Evolutionary conservation across 1,284 basidiomycete genomes (phyloP), one percentile per base, ranked within the genome.

Genomic region (Butyriboletus appendiculatus): DNA sequence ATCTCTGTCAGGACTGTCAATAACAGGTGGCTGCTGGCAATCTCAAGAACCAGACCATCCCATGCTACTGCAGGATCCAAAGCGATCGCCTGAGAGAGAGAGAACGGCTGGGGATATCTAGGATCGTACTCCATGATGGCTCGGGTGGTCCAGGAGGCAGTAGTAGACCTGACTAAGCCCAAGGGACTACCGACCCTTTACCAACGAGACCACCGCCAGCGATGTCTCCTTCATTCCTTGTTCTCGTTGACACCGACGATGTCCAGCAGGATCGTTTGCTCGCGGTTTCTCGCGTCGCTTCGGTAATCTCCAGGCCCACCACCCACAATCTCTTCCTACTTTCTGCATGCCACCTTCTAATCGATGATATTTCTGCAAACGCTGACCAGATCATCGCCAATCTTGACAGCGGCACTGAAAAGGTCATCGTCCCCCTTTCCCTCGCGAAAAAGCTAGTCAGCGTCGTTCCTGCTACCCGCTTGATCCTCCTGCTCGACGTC

Each of bases 391-490:
- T 92, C 56, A 76, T 88, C 53, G 72, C 81, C 22, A 80, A 80
- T 74, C 81, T 96, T 34, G 90, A 96, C 71, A 72, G 76, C 26
- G 92, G 94, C 26, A 84, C 86, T 2, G 80, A 86, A 62, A 94
- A 92, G 66, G 77, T 93, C 63, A 84, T 95, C 34, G 75, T 93
- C 1, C 80, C 90, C 10, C 77, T 86, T 33, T 68, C 80, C 1
- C 80, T 82, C 60, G 84, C 88, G 6, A 84, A 85, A 61, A 82
- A 84, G 45, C 77, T 91, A 46, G 80, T 88, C 48, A 84, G 80
- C n/a, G 58, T 76, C 35, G 72, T 96, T n/a, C 88, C 92, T 5
- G 71, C 83, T 3, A 81, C 90, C 30, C 81, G 93, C 32, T 73
- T 96, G 45, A 72, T 92, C 44, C 78, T 95, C 41, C 78, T 90